These are phyloP conservation scores for Xylaria sp. DNA, from an alignment of 2,329 filamentous ascomycete genomes.

Conservation along the genomic window DNA sequence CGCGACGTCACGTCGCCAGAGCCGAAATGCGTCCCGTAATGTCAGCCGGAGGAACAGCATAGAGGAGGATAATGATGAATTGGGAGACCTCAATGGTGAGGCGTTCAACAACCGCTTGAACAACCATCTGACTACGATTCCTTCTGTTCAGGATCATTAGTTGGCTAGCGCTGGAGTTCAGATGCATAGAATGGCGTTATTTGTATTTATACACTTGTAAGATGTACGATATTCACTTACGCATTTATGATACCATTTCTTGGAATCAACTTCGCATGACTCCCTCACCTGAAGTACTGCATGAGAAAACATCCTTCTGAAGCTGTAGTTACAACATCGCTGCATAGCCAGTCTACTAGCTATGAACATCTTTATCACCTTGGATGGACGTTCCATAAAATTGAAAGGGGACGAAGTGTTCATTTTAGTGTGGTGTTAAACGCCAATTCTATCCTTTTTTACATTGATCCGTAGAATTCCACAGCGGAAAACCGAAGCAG, in stretches of 20 bases:
- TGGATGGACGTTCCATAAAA: not conserved
- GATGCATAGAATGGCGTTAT: constrained; percentile 12
- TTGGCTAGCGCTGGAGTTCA: not conserved
- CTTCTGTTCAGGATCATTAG: constrained; percentile 13
- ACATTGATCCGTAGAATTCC: not conserved
- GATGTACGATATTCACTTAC: not conserved
- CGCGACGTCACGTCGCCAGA: constrained; percentile 14
- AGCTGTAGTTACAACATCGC: not conserved
- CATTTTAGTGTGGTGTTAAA: not conserved
- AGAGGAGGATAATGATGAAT: constrained; percentile 11
- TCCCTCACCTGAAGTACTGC: not conserved
- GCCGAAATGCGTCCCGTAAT: constrained; percentile 12
- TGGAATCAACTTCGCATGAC: not conserved
- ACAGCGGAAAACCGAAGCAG: not conserved
- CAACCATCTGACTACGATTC: constrained; percentile 6
- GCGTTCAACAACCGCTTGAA: constrained; percentile 5
- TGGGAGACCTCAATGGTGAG: constrained; percentile 1
- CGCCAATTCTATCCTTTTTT: not conserved
- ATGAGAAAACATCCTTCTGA: not conserved
- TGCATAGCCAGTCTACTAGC: not conserved
- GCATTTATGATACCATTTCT: not conserved
- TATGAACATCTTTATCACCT: not conserved
- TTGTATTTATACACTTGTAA: constrained; percentile 13
- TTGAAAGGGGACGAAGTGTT: not conserved
- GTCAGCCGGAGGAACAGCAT: constrained; percentile 11